A percentile compares a stretch with the other conserved stretches of the same genome.
These are phyloP conservation scores for Phytophthora pinifolia DNA, from an alignment of 352 stramenopile species.

Conservation along the genomic window DNA sequence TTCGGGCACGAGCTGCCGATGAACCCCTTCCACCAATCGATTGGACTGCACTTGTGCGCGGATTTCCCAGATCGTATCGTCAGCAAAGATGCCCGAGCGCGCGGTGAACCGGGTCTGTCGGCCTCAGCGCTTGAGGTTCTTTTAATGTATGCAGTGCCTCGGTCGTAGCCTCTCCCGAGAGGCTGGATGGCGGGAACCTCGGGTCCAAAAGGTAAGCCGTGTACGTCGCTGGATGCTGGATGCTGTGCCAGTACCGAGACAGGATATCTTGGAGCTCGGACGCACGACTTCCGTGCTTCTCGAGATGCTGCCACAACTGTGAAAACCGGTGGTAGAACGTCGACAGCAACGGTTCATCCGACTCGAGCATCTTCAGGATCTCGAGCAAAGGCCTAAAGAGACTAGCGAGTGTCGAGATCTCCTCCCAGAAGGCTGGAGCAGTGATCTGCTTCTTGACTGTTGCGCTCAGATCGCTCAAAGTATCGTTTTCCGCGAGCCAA, in stretches of 20 bases:
- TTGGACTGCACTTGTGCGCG: constrained; percentile 64
- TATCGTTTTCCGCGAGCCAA: constrained; percentile 51
- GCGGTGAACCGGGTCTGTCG: constrained; percentile 61
- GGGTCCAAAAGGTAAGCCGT: constrained; percentile 77
- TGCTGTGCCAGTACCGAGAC: constrained; percentile 52
- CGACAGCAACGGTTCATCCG: constrained; percentile 58
- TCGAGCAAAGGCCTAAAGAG: constrained; percentile 76
- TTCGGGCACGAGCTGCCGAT: constrained; percentile 72
- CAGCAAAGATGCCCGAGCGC: constrained; percentile 59
- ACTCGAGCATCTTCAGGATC: constrained; percentile 63
- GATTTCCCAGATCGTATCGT: constrained; percentile 80
- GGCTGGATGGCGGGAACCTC: constrained; percentile 52
- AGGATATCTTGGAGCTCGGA: constrained; percentile 60
- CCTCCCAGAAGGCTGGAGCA: constrained; percentile 55
- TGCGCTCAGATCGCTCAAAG: constrained; percentile 35
- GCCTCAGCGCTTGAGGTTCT: constrained; percentile 36
- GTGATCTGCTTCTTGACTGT: constrained; percentile 48
- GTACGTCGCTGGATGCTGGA: constrained; percentile 75
- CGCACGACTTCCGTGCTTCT: constrained; percentile 53
- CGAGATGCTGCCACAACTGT: constrained; percentile 57
- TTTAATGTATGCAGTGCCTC: constrained; percentile 70
- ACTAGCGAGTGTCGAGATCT: constrained; percentile 46
- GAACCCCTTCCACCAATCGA: constrained; percentile 84
- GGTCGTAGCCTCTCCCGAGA: constrained; percentile 55
- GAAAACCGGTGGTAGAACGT: constrained; percentile 81